A percentile compares a stretch with the other conserved stretches of the same genome.
Conservation (phyloP, 805 yeast species). For the Kluyveromyces dobzhanskii region DNA sequence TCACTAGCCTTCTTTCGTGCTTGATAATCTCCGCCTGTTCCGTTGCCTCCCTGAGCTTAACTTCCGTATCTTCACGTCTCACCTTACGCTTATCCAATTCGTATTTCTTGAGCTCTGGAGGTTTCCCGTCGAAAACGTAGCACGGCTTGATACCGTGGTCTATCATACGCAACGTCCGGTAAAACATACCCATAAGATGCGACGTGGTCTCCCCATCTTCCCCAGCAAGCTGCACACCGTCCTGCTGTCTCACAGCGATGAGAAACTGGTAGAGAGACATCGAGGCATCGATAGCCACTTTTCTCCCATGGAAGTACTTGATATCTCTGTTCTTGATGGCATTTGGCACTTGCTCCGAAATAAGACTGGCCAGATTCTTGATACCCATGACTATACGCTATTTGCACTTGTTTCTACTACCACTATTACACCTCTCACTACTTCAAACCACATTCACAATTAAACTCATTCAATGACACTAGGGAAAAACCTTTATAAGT, state of each 20-base stretch:
- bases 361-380: conserved; percentile 76
- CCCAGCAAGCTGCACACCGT: conserved; percentile 85
- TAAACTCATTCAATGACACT: too few relatives aligned
- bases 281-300: conserved; percentile 94
- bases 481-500: too few relatives aligned
- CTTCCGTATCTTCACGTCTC: conserved; percentile 75
- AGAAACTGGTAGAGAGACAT: conserved; percentile 95
- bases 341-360: conserved; percentile 81
- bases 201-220: conserved; percentile 90
- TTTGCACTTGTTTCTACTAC: too few relatives aligned
- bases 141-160: conserved; percentile 94
- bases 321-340: conserved; percentile 74
- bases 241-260: conserved; percentile 93
- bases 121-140: conserved; percentile 96
- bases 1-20: conserved; percentile 75
- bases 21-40: conserved; percentile 70
- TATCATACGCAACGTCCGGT: conserved; percentile 82
- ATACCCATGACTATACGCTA: conserved; percentile 49
- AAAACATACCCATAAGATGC: conserved; percentile 94
- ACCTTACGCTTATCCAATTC: conserved; percentile 81
- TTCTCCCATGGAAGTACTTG: conserved; percentile 82
- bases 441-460: too few relatives aligned
- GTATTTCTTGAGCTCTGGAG: conserved; percentile 89
- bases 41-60: conserved; percentile 61
- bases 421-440: too few relatives aligned